phyloP scores from a whole-genome alignment of 1,284 basidiomycete species.

The Ceratobasidium sp. region DNA sequence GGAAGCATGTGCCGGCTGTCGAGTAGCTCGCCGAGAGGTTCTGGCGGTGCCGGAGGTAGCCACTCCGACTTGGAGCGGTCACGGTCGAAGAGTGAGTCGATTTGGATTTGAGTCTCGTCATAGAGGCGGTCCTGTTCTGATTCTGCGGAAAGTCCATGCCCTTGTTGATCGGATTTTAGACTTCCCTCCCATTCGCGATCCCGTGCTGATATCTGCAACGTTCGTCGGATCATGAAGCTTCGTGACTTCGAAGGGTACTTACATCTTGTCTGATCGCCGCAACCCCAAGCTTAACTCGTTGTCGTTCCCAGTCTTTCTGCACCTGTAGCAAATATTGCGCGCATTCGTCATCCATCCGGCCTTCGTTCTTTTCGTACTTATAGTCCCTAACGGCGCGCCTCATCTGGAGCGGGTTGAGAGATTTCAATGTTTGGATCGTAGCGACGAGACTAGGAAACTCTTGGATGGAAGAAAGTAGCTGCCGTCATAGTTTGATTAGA shows the following conservation, averaged over 20 bases:
- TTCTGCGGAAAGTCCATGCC: conserved; percentile 56
- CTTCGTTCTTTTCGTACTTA: conserved; percentile 94
- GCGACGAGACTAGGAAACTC: conserved; percentile 91
- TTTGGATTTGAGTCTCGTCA: conserved; percentile 64
- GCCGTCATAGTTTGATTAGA: conserved; percentile 49
- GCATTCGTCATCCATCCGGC: conserved; percentile 94
- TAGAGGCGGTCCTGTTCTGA: conserved; percentile 48
- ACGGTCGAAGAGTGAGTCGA: conserved; percentile 85
- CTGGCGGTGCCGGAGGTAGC: conserved; percentile 81
- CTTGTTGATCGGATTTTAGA: conserved; percentile 61
- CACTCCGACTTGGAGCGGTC: conserved; percentile 74
- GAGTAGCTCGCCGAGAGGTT: conserved; percentile 86
- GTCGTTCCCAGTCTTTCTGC: conserved; percentile 96
- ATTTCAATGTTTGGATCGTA: conserved; percentile 88
- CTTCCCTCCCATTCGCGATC: conserved; percentile 72
- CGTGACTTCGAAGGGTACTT: conserved; percentile 41
- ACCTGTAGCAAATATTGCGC: conserved; percentile 92
- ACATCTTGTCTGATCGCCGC: conserved; percentile 85
- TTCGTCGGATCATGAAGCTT: not conserved
- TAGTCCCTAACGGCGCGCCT: conserved; percentile 93
- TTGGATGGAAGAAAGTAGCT: conserved; percentile 87
- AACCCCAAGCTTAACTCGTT: conserved; percentile 84
- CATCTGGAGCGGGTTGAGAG: conserved; percentile 96
- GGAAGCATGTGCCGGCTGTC: conserved; percentile 95
- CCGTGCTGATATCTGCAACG: conserved; percentile 71